Percentiles rank a stretch among this genome's conserved stretches.
Conservation (phyloP, 208 protist genomes). For the Herpetomonas samuelpessoai region DNA sequence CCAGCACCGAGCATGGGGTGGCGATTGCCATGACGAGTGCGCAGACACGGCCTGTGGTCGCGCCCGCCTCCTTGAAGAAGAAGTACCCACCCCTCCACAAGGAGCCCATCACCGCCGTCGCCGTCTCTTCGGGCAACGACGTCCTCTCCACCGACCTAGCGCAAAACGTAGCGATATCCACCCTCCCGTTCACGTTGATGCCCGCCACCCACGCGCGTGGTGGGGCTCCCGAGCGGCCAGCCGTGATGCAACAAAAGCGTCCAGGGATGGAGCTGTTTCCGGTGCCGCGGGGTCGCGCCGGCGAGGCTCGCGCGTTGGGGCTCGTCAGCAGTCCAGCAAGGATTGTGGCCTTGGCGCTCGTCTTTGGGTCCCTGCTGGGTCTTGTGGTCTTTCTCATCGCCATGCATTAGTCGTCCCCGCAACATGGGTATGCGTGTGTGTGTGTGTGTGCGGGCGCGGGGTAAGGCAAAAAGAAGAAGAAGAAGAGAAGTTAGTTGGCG, state of each 20-base stretch:
- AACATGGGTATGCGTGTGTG: too few relatives aligned
- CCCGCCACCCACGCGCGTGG: neutral
- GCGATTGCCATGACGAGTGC: slow-evolving; percentile 6
- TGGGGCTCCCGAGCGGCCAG: neutral
- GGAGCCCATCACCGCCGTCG: slow-evolving; percentile 74
- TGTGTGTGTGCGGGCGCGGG: too few relatives aligned
- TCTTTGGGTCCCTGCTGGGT: neutral
- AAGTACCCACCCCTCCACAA: slow-evolving; percentile 52
- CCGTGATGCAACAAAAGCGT: neutral
- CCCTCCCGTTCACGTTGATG: slow-evolving; percentile 22
- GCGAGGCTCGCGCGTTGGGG: neutral
- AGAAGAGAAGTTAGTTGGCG: too few relatives aligned
- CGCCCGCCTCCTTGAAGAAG: slow-evolving; percentile 12
- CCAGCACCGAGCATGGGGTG: too few relatives aligned
- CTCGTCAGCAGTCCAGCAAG: neutral
- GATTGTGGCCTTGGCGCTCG: neutral
- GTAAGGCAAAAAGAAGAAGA: too few relatives aligned
- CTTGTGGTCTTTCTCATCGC: neutral
- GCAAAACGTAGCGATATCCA: slow-evolving; percentile 73
- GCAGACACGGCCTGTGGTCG: slow-evolving; percentile 4
- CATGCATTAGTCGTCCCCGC: too few relatives aligned
- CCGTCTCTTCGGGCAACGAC: slow-evolving; percentile 60
- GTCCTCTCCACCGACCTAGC: slow-evolving; percentile 79
- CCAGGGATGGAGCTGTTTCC: slow-evolving; percentile 2
- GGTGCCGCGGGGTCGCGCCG: neutral